Percentiles rank a stretch among this genome's conserved stretches.
Evolutionary conservation across 345 rosid species (phyloP).

Genomic region (Salix koriyanagi): DNA sequence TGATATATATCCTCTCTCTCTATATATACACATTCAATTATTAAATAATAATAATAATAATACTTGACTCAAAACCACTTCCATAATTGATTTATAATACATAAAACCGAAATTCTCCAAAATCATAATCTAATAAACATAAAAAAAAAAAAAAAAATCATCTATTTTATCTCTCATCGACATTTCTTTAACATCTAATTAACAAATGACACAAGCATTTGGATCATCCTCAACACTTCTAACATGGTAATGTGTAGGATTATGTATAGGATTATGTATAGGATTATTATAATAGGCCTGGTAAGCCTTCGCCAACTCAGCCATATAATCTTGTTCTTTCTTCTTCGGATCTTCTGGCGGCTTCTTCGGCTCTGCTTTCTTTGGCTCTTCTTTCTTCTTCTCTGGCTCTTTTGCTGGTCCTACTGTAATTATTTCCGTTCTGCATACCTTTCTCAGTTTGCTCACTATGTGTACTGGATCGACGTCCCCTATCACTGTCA

Average conservation of each 20-base stretch:
- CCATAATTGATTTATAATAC: no score
- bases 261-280: not conserved
- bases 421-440: slow-evolving; percentile 43
- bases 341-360: slow-evolving; percentile 17
- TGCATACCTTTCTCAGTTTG: slow-evolving; percentile 54
- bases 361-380: slow-evolving; percentile 25
- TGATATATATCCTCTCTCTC: no score
- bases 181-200: no score
- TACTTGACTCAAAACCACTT: no score
- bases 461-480: slow-evolving; percentile 39
- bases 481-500: slow-evolving; percentile 52
- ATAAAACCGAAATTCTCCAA: no score
- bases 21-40: no score
- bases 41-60: no score
- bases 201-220: slow-evolving; percentile 1
- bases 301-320: slow-evolving; percentile 23
- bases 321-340: slow-evolving; percentile 21
- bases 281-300: slow-evolving; percentile 20
- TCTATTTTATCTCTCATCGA: no score
- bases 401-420: slow-evolving; percentile 62
- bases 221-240: slow-evolving; percentile 39
- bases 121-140: no score
- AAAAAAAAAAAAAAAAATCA: no score
- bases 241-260: slow-evolving; percentile 7
- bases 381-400: slow-evolving; percentile 51